Evolutionary conservation across 2,329 filamentous ascomycete species (phyloP).

Genomic region (Neoarthrinium moseri): DNA sequence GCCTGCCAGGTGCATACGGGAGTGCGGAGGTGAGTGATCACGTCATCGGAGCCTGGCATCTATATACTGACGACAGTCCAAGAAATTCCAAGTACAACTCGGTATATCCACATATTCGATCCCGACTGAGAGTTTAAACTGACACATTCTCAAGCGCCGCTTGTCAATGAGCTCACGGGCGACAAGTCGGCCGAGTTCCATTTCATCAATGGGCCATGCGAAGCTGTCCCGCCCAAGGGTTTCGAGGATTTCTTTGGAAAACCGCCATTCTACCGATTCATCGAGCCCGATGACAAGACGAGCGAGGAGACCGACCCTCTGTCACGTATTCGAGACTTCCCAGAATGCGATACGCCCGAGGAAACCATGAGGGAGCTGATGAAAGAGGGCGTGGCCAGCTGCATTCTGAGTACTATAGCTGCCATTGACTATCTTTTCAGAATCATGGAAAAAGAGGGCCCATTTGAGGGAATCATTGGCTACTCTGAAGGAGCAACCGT

Average conservation of each 20-base stretch:
- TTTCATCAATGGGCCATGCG: constrained; percentile 51
- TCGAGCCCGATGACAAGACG: constrained; percentile 45
- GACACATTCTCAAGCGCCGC: constrained; percentile 34
- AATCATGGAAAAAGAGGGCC: constrained; percentile 29
- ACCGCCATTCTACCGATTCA: constrained; percentile 55
- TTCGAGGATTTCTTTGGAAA: constrained; percentile 58
- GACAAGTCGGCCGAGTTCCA: constrained; percentile 47
- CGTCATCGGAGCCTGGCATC: constrained; percentile 1
- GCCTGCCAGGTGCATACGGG: constrained; percentile 57
- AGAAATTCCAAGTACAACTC: constrained; percentile 58
- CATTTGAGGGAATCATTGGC: constrained; percentile 30
- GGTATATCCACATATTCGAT: constrained; percentile 27
- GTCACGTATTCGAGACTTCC: constrained; percentile 53
- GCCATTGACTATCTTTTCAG: constrained; percentile 39
- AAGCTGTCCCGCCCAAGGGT: constrained; percentile 48
- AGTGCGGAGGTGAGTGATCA: constrained; percentile 41
- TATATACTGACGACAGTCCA: constrained; percentile 7
- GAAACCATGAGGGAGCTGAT: constrained; percentile 54
- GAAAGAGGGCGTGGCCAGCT: constrained; percentile 36
- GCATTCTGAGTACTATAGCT: constrained; percentile 35
- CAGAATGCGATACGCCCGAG: constrained; percentile 49
- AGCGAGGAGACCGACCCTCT: constrained; percentile 44
- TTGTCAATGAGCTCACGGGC: constrained; percentile 45
- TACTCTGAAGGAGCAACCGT: constrained; percentile 31
- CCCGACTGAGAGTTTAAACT: not conserved